These are phyloP conservation scores for Xylariomycetidae sp. DNA, from an alignment of 2,329 filamentous ascomycete species.

Conservation along the genomic window DNA sequence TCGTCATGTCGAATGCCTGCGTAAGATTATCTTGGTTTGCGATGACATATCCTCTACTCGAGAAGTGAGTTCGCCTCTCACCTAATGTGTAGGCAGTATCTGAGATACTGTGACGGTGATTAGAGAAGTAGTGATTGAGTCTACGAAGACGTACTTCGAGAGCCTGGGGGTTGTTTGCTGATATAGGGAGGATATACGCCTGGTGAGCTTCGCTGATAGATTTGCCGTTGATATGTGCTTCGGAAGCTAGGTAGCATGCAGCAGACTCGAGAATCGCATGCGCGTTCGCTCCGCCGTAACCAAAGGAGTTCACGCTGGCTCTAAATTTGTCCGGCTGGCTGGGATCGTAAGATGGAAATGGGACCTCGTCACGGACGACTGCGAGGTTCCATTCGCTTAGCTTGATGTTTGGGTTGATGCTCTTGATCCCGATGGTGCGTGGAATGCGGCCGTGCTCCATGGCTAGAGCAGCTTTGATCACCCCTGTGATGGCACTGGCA, in stretches of 20 bases:
- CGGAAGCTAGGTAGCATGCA: not conserved
- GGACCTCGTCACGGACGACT: constrained; percentile 3
- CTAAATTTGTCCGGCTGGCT: not conserved
- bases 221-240: not conserved
- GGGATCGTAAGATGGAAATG: constrained; percentile 4
- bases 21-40: not conserved
- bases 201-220: not conserved
- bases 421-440: constrained; percentile 8
- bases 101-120: not conserved
- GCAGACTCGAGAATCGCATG: constrained; percentile 6
- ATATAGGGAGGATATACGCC: not conserved
- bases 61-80: constrained; percentile 1
- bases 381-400: constrained; percentile 3
- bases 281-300: constrained; percentile 13
- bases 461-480: constrained; percentile 10
- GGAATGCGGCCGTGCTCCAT: constrained; percentile 12
- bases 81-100: constrained; percentile 3
- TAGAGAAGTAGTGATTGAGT: not conserved
- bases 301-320: constrained; percentile 14
- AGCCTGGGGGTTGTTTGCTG: not conserved
- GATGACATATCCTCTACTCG: constrained; percentile 1
- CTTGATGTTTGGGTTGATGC: constrained; percentile 10
- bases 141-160: not conserved
- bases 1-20: not conserved
- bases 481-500: constrained; percentile 7